phyloP scores from a whole-genome alignment of 345 rosid species.

The Gynandropsis gynandra region DNA sequence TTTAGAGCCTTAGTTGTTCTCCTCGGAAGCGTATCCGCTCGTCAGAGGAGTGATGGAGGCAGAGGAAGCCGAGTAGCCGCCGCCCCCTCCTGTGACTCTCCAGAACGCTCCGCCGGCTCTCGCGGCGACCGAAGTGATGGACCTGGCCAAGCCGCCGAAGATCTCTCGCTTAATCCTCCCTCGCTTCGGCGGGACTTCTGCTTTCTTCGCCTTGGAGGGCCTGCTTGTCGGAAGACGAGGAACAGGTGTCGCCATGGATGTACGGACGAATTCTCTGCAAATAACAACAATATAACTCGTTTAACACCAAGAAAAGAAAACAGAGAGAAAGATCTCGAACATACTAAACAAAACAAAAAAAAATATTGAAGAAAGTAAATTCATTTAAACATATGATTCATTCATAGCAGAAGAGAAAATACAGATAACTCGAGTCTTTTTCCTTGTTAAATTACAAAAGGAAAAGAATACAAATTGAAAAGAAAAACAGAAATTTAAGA shows the following conservation, averaged over 20 bases:
- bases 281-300: neutral
- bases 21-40: constrained; percentile 25
- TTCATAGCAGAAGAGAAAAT: constrained; percentile 23
- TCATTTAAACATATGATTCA: too few species aligned
- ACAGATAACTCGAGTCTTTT: constrained; percentile 24
- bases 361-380: neutral
- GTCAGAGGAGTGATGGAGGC: constrained; percentile 21
- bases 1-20: constrained; percentile 15
- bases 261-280: constrained; percentile 17
- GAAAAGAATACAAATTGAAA: too few species aligned
- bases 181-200: constrained; percentile 25
- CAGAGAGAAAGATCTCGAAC: constrained; percentile 4
- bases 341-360: neutral
- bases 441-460: constrained; percentile 11
- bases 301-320: neutral
- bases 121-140: constrained; percentile 16
- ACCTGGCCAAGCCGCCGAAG: constrained; percentile 21
- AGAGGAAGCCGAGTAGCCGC: constrained; percentile 16
- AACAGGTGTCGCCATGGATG: constrained; percentile 16
- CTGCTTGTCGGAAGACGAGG: constrained; percentile 4
- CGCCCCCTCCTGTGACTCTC: constrained; percentile 7
- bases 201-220: constrained; percentile 7
- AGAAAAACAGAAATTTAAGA: too few species aligned
- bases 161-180: constrained; percentile 29
- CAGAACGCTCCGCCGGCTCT: constrained; percentile 19